Evolutionary conservation across 805 yeast species (phyloP).

Genomic region (Candida michaelii): DNA sequence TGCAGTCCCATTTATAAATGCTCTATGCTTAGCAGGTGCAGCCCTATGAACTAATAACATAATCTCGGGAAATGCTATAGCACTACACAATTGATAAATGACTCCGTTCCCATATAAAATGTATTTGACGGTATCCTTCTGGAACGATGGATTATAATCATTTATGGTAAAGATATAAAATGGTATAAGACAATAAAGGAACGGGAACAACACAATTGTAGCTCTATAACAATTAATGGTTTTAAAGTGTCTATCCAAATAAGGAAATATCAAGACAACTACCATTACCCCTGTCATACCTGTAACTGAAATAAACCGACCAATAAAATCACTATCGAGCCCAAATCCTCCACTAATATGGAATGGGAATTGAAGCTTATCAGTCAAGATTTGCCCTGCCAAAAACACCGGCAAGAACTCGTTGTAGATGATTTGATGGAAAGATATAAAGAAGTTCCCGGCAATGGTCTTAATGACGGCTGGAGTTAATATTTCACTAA

Average conservation of each 20-base stretch:
- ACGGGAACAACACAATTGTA: slow-evolving; percentile 42
- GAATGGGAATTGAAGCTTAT: slow-evolving; percentile 32
- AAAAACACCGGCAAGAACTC: slow-evolving; percentile 40
- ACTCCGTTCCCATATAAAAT: slow-evolving; percentile 29
- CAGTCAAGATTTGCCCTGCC: slow-evolving; percentile 29
- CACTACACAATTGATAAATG: slow-evolving; percentile 34
- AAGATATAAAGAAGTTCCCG: slow-evolving; percentile 34
- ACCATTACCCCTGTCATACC: slow-evolving; percentile 39
- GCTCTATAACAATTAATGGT: slow-evolving; percentile 45
- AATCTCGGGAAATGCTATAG: slow-evolving; percentile 54
- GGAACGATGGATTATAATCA: slow-evolving; percentile 28
- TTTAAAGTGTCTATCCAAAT: slow-evolving; percentile 34
- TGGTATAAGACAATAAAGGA: slow-evolving; percentile 48
- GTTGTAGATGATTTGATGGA: slow-evolving; percentile 31
- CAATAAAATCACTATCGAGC: slow-evolving; percentile 29
- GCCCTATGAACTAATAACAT: slow-evolving; percentile 54
- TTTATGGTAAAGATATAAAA: slow-evolving; percentile 45
- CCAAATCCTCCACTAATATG: slow-evolving; percentile 40
- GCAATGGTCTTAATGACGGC: slow-evolving; percentile 30
- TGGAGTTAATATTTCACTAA: slow-evolving; percentile 26
- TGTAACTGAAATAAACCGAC: slow-evolving; percentile 35
- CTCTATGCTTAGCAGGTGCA: slow-evolving; percentile 53
- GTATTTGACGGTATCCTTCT: slow-evolving; percentile 18
- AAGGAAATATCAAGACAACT: slow-evolving; percentile 43
- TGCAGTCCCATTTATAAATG: slow-evolving; percentile 58